Base-by-base conservation (phyloP, 305 asterid species). In the Fraxinus dipetala region DNA sequence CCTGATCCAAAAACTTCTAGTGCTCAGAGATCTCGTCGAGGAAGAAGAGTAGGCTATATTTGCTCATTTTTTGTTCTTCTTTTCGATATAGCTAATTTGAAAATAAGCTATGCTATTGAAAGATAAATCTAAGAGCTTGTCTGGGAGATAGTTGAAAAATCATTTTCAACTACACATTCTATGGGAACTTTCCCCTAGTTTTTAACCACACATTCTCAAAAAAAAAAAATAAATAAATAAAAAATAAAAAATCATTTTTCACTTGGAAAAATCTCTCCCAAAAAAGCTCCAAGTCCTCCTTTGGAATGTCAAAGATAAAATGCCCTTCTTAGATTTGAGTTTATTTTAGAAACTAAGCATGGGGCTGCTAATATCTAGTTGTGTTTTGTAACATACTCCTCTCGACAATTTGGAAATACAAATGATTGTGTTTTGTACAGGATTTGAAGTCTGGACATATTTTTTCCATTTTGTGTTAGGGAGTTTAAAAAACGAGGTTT, bases 11-110 rank as follows among this genome's bases (percentile, higher is more conserved):
- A 89, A 82, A 82, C 85, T 77, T 86, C 87, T 81, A 83, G 79
- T 85, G 75, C 88, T 72, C 95, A 84, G 77, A 90, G 88, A 87
- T 73, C 94, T 82, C 91, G 85, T 59, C 81, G 88, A 54, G 94
- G 94, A 87, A 92, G 97, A 92, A 92, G 85, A 87, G 99, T 95
- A 87, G 43, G 91, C 65, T 79, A 78, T 85, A 70, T 67, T 79
- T 61, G 22, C 59, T 78, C 77, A 79, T 70, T 61, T 31, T 76
- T 80, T 82, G 31, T 76, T 85, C 61, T 22, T 30, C 35, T 38
- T 79, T 86, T 34, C 6, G 72, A 14, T 78, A 80, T 59, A 24
- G 77, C 43, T 10, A 56, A 22, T 48, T 18, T 76, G 81, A 79
- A 69, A 30, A 35, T 83, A 63, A 75, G 83, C 74, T 18, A 34